phyloP scores from a whole-genome alignment of 2,329 filamentous ascomycete genomes.

The Lasiodiplodia gonubiensis region DNA sequence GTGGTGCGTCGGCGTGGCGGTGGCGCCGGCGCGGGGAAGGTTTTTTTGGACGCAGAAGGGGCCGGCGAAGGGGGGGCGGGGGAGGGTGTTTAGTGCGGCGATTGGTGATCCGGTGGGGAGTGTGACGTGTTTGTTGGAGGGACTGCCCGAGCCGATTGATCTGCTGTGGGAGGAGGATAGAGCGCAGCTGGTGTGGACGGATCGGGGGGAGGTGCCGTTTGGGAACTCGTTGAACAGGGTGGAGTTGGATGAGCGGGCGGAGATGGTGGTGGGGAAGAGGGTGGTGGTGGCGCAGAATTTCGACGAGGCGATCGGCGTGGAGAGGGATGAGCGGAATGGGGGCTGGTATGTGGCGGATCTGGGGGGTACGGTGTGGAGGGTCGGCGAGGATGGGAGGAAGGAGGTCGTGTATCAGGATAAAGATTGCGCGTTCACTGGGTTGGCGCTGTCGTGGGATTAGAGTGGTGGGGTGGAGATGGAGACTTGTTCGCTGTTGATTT shows the following conservation, averaged over 20 bases:
- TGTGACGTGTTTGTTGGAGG: conserved; percentile 47
- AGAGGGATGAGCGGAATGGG: conserved; percentile 30
- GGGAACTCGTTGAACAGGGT: conserved; percentile 61
- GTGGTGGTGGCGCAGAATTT: conserved; percentile 33
- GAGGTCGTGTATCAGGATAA: conserved; percentile 16
- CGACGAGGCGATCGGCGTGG: conserved; percentile 37
- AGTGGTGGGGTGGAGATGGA: neutral
- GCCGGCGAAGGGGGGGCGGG: conserved; percentile 55
- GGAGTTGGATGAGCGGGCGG: neutral
- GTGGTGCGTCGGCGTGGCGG: conserved; percentile 64
- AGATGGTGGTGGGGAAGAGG: neutral
- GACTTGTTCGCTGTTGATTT: too few species aligned
- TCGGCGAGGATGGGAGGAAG: conserved; percentile 13
- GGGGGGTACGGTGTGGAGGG: conserved; percentile 31
- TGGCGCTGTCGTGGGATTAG: neutral
- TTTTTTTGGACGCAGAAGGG: conserved; percentile 70
- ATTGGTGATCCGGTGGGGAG: conserved; percentile 48
- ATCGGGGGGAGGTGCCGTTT: conserved; percentile 62
- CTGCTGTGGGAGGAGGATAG: conserved; percentile 59
- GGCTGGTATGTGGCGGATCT: conserved; percentile 34
- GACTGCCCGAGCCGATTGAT: conserved; percentile 60
- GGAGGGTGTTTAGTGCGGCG: conserved; percentile 60
- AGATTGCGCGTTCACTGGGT: conserved; percentile 12
- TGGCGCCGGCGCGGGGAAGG: conserved; percentile 51
- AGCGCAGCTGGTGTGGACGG: conserved; percentile 63